Base-by-base conservation (phyloP, 768 basidiomycete genomes). In the Clitopilus passeckerianus region DNA sequence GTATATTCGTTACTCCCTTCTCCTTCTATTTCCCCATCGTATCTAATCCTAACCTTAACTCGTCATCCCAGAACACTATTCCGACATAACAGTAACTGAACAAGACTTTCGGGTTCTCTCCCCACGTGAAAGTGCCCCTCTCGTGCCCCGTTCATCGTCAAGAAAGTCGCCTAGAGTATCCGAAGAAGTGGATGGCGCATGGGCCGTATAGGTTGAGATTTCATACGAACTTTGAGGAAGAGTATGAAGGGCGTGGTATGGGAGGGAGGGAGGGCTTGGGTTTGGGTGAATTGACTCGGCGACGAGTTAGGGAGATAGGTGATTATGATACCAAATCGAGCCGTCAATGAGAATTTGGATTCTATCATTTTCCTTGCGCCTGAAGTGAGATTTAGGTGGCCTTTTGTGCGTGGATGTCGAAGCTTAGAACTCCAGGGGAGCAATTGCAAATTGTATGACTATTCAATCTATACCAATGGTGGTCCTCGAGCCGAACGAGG, bases 51-150 rank as follows among this genome's bases (percentile, higher is more conserved):
- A n/a, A n/a, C 27, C n/a, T n/a, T n/a, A n/a, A n/a, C n/a, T n/a
- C n/a, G n/a, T 35, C 22, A 3, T 24, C 18, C 15, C 33, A 77
- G 80, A 81, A 63, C 80, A 81, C 58, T 78, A 80, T 59, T 67
- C 80, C 4, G 80, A 81, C 60, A 63, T 81, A 20, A 61, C 80
- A 56, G 77, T 81, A 16, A 80, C 80, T 1, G 80, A 81, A 62
- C 80, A 81, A 60, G 80, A 78, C 37, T 71, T 81, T 10, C 74
- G 80, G 27, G 78, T 78, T 5, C 67, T 81, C 12, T 74, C 77
- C 9, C 80, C 80, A 0, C 70, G 80, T 23, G 78, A 81, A 58
- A 6, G 12, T 6, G 80, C 80, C 0, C 77, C 77, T 0, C 7
- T 77, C 15, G 18, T 5, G 80, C 80, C 0, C 77, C 77, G 1